Percentiles rank a stretch among this genome's conserved stretches.
phyloP scores from a whole-genome alignment of 345 rosid genomes.

The Chamaenerion angustifolium region DNA sequence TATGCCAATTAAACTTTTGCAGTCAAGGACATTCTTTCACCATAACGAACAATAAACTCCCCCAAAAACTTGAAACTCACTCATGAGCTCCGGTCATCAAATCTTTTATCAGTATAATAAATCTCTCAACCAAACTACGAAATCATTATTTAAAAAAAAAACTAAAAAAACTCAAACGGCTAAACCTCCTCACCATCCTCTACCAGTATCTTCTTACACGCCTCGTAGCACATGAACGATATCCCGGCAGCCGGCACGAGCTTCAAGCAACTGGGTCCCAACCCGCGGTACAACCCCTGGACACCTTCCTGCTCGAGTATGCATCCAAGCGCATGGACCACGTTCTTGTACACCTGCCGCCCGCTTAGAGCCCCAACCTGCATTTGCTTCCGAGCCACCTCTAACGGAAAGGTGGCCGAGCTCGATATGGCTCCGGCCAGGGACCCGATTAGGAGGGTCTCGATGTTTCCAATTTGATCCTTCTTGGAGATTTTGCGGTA shows the following conservation, averaged over 20 bases:
- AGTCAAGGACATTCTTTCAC: too few relatives aligned
- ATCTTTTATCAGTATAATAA: too few relatives aligned
- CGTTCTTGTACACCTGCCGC: slow-evolving; percentile 71
- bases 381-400: slow-evolving; percentile 97
- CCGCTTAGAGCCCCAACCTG: slow-evolving; percentile 93
- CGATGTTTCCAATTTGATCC: slow-evolving; percentile 74
- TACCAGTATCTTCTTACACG: slow-evolving; percentile 71
- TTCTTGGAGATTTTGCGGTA: slow-evolving; percentile 58
- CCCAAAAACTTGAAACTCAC: too few relatives aligned
- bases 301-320: slow-evolving; percentile 78
- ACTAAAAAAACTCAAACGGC: too few relatives aligned
- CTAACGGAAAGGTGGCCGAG: slow-evolving; percentile 86
- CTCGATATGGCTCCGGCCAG: slow-evolving; percentile 83
- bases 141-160: too few relatives aligned
- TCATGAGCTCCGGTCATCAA: too few relatives aligned
- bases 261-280: slow-evolving; percentile 94
- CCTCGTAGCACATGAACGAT: slow-evolving; percentile 98
- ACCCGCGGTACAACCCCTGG: slow-evolving; percentile 68
- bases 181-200: slow-evolving; percentile 46
- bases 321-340: slow-evolving; percentile 65
- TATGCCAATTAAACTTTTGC: too few relatives aligned
- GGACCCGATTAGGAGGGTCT: slow-evolving; percentile 83
- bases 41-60: too few relatives aligned
- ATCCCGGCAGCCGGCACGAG: slow-evolving; percentile 97
- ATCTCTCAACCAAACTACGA: too few relatives aligned